Evolutionary conservation across 495 filamentous ascomycete species (phyloP).

Genomic region (Cercophora scortea): DNA sequence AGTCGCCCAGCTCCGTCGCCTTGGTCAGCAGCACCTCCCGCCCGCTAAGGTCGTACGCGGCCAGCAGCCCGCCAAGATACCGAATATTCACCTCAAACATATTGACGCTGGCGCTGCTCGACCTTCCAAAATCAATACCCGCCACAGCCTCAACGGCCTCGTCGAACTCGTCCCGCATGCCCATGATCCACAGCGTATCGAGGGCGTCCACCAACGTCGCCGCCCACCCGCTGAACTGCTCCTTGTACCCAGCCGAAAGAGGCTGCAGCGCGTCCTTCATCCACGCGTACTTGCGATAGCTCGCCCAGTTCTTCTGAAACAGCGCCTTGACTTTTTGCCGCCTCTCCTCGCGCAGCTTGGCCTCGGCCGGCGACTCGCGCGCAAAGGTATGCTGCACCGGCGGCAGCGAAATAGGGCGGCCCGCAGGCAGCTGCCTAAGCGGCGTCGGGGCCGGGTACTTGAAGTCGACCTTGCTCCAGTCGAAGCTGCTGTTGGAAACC

Average conservation of each 20-base stretch:
- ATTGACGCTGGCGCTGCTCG: slow-evolving; percentile 55
- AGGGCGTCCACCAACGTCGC: slow-evolving; percentile 82
- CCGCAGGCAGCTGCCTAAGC: slow-evolving; percentile 55
- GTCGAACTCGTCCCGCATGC: slow-evolving; percentile 72
- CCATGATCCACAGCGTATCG: slow-evolving; percentile 92
- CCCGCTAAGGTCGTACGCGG: slow-evolving; percentile 70
- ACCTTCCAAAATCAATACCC: slow-evolving; percentile 73
- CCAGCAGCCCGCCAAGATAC: slow-evolving; percentile 71
- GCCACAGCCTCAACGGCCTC: slow-evolving; percentile 66
- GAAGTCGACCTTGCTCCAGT: slow-evolving; percentile 55
- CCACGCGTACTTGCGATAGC: slow-evolving; percentile 74
- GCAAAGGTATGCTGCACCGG: slow-evolving; percentile 60
- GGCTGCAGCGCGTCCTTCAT: slow-evolving; percentile 70
- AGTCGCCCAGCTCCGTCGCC: slow-evolving; percentile 72
- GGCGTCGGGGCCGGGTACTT: slow-evolving; percentile 46
- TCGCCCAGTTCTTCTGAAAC: slow-evolving; percentile 66
- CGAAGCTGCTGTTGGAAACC: slow-evolving; percentile 25
- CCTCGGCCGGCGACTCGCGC: slow-evolving; percentile 46
- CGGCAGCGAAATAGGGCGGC: slow-evolving; percentile 40
- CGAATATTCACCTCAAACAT: slow-evolving; percentile 81
- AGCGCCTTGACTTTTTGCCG: slow-evolving; percentile 55
- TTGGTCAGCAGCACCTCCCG: slow-evolving; percentile 66
- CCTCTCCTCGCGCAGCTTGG: slow-evolving; percentile 47
- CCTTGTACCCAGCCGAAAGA: slow-evolving; percentile 44
- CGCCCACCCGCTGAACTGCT: slow-evolving; percentile 86